Evolutionary conservation across 306 rosid genomes (phyloP), one percentile per base, ranked within the genome.

Genomic region (Canavalia ensiformis): DNA sequence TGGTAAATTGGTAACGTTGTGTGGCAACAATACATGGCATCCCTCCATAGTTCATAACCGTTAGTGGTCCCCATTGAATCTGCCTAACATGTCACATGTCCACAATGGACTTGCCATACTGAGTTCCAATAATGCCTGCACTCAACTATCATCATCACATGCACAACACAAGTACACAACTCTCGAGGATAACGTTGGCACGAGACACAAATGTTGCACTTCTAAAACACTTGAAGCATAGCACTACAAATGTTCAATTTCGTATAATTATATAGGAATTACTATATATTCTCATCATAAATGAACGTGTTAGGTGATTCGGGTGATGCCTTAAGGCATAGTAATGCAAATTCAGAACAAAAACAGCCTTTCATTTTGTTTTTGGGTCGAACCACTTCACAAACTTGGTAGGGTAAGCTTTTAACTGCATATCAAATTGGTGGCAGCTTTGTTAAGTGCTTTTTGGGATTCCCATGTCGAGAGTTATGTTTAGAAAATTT

Each of bases 1-100:
- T 18, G 25, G 25, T 18, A 18, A 18, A 18, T 18, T 31, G 46
- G 8, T 9, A 72, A 35, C 31, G 45, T n/a, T 41, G 29, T 54
- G 12, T 56, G 0, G n/a, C 13, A 63, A 68, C 76, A 68, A 55
- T 59, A 35, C 73, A 60, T 71, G 73, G 4, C 46, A 28, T 46
- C 44, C 49, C 57, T 54, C 29, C 51, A 8, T 59, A 28, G 68
- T 68, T 83, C 57, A 73, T 73, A n/a, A 67, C 84, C 68, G 81
- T 74, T 67, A 74, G 81, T 74, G 87, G 84, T 67, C 87, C 87
- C 84, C 52, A 46, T 33, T 35, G 50, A 78, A 47, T 45, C 60
- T 77, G 64, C 66, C 42, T 3, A 73, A 73, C 68, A 66, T 39
- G 50, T 67, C 76, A 78, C 87, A 79, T 78, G 83, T 45, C 50